phyloP scores from a whole-genome alignment of 345 rosid species.

The Toxicodendron radicans region DNA sequence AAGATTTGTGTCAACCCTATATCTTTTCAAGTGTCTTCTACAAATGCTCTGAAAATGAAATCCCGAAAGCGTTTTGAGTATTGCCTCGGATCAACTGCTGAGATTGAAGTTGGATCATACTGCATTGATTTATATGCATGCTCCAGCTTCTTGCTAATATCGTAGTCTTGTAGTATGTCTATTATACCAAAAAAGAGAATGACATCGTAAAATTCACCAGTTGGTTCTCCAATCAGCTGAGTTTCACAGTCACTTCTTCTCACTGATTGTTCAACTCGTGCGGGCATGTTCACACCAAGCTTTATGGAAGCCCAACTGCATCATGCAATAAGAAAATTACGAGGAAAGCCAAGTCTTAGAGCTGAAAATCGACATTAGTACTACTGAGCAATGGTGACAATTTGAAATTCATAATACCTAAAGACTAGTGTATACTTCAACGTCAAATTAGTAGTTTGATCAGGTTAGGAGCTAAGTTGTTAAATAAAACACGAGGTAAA shows the following conservation, averaged over 20 bases:
- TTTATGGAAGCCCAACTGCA: slow-evolving; percentile 67
- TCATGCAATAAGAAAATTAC: slow-evolving; percentile 18
- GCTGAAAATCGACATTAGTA: neutral
- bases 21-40: slow-evolving; percentile 63
- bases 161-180: slow-evolving; percentile 97
- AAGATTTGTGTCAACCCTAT: slow-evolving; percentile 20
- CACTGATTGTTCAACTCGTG: slow-evolving; percentile 75
- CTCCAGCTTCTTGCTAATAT: slow-evolving; percentile 98
- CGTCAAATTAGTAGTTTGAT: neutral
- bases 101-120: slow-evolving; percentile 89
- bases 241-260: slow-evolving; percentile 62
- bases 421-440: neutral
- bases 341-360: neutral
- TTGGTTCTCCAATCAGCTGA: slow-evolving; percentile 87
- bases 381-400: neutral
- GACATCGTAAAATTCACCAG: slow-evolving; percentile 74
- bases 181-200: slow-evolving; percentile 83
- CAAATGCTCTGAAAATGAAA: slow-evolving; percentile 77
- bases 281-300: slow-evolving; percentile 75
- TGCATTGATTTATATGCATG: slow-evolving; percentile 98
- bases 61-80: slow-evolving; percentile 90
- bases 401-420: neutral
- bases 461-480: neutral
- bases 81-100: slow-evolving; percentile 97
- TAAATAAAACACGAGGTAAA: too few relatives aligned